Base-by-base conservation (phyloP, 768 basidiomycete genomes). In the Pulveroboletus sp. region DNA sequence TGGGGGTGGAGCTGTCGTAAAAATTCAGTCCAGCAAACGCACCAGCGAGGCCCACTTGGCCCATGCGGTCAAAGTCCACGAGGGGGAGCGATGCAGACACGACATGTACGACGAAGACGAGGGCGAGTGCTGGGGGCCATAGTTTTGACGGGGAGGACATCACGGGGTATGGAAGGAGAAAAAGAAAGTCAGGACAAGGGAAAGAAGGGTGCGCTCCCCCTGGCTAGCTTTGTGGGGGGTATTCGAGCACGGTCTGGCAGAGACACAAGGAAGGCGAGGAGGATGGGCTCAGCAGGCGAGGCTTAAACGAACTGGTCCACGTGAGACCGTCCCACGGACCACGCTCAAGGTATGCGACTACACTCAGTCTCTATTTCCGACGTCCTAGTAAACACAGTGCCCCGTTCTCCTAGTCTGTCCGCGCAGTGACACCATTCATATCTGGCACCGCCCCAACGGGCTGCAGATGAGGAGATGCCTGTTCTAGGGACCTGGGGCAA, bases 1-100 rank as follows among this genome's bases (percentile, higher is more conserved):
- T 63, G 42, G 77, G 59, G 30, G 80, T 67, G 50, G 72, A 79
- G 52, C 71, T 79, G 62, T 81, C 72, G 75, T 86, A 85, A 50
- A 93, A 62, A 63, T 86, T 86, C 54, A 99, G 73, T 39, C 93
- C 95, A 21, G 86, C 79, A 64, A 97, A 99, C 31, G 88, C 76
- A 50, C 95, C 95, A 26, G 85, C 83, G 37, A 97, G 76, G 49
- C 84, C 93, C 43, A 97, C 93, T 47, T 77, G 84, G 56, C 95
- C 95, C 90, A 99, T 94, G 46, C 86, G 84, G 59, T 76, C 71
- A 61, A 83, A 86, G 68, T 89, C 86, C 59, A 88, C 74, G 52
- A 73, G 70, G 6, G 82, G 82, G 12, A 81, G 69, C 6, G 74
- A 65, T 8, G 76, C 78, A 51, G 58, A 62, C 18, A 41, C 60